Evolutionary conservation across 495 filamentous ascomycete species (phyloP), one percentile per base, ranked within the genome.

Genomic region (Podospora fimiseda): DNA sequence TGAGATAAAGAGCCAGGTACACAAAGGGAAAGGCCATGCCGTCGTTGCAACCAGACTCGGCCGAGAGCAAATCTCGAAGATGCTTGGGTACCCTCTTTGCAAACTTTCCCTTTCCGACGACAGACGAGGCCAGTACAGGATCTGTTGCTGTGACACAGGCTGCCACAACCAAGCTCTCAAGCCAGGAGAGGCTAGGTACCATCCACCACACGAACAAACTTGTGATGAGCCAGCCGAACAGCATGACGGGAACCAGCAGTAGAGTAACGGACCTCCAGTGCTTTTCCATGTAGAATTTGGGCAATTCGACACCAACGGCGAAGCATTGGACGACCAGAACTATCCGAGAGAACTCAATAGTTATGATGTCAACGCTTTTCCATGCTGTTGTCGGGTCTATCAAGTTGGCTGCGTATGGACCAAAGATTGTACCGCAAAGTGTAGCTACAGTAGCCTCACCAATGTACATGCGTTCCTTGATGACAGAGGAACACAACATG

Each of bases 1-100:
- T 88, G 50, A 97, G 79, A 61, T 97, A 97, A 43, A 95, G 75
- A 2, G 85, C 80, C 14, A 97, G 78, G 67, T 97, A 99, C 64
- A 99, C 85, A 71, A 99, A 99, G 6, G 94, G 94, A 70, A 99
- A 99, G 15, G 94, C 93, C 94, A 97, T 97, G 70, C 94, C 94
- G 67, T 99, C 94, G 73, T 99, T 99, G 76, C 94, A 99, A 20
- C 94, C 94, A 1, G 94, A 97, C 69, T 99, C 94, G 52, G 92
- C 92, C 13, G 94, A 97, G 27, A 99, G 78, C 11, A 99, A 58
- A 68, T 99, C 94, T 72, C 94, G 81, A 68, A 99, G 73, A 81
- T 97, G 94, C 72, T 94, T 96, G 16, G 94, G 94, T 18, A 99
- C 90, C 53, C 94, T 81, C 69, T 94, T 95, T 43, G 94, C 92